Base-by-base conservation (phyloP, 805 yeast genomes). In the Candida gorgasii region DNA sequence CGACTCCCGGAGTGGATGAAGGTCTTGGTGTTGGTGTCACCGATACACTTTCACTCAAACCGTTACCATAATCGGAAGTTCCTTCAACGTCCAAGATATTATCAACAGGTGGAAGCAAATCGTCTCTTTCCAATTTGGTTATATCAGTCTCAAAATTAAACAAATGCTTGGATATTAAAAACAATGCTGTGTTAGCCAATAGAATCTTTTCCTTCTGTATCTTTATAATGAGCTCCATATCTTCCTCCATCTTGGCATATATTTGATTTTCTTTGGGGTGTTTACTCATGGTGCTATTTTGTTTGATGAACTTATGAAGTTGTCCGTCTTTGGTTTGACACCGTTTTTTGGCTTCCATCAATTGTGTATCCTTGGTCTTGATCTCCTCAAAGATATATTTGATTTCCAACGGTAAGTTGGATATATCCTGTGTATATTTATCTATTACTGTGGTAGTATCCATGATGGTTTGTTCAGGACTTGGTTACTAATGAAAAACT, bases 321-420 rank as follows among this genome's bases (percentile, higher is more conserved):
- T 82, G 87, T n/a, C 77, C 71, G 56, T 92, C 98, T 50, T 84
- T 75, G 44, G 80, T 82, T 51, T 76, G 81, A 48, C 81, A 76
- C 52, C 85, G 77, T 55, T 79, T 79, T 43, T 87, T 73, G 6
- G 78, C 72, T 43, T 86, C 95, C 53, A 78, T 77, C 20, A 84
- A 67, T 53, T 77, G 79, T 29, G 72, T 54, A 58, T 92, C 98
- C 46, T 83, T 79, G 28, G 72, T 76, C 39, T 83, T 76, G 27
- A 92, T 74, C 61, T 93, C 98, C 40, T 86, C 86, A 36, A 92
- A 66, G 27, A 89, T 66, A 55, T 86, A 88, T 41, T 83, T 83
- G 33, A 92, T 75, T 62, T 92, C 99, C 4, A 88, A 82, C 17
- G 97, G 97, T 33, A 93, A 73, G 53, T 90, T 92, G 8, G 92